A percentile compares a stretch with the other conserved stretches of the same genome.
phyloP scores from a whole-genome alignment of 495 filamentous ascomycete species.

The Hypoxylon fragiforme region DNA sequence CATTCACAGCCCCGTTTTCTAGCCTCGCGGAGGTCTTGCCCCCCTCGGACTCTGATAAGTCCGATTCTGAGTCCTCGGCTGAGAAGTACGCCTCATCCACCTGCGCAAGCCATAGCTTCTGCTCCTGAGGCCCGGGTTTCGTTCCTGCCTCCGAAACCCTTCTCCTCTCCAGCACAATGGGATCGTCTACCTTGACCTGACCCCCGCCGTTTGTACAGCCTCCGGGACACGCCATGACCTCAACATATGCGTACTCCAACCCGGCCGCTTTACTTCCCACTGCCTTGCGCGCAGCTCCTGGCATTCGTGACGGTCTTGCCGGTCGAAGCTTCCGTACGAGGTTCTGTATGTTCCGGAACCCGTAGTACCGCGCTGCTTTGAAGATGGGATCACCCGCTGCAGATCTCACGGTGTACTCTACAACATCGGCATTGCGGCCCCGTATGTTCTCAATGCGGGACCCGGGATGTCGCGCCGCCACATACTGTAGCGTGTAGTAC shows the following conservation, averaged over 20 bases:
- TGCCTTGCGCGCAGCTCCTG: slow-evolving; percentile 62
- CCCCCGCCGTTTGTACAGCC: slow-evolving; percentile 97
- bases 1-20: slow-evolving; percentile 22
- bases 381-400: slow-evolving; percentile 62
- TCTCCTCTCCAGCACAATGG: slow-evolving; percentile 52
- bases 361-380: slow-evolving; percentile 88
- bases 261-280: slow-evolving; percentile 44
- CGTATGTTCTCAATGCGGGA: slow-evolving; percentile 67
- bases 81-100: slow-evolving; percentile 97
- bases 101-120: slow-evolving; percentile 80
- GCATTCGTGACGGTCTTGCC: slow-evolving; percentile 70
- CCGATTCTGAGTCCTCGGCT: slow-evolving; percentile 61
- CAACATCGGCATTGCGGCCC: slow-evolving; percentile 87
- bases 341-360: slow-evolving; percentile 97
- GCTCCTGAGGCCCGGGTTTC: slow-evolving; percentile 68
- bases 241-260: slow-evolving; percentile 82
- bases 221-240: slow-evolving; percentile 98
- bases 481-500: slow-evolving; percentile 73
- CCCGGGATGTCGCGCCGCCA: slow-evolving; percentile 68
- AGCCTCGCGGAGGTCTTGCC: slow-evolving; percentile 18
- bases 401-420: slow-evolving; percentile 72
- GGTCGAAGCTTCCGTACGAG: slow-evolving; percentile 89
- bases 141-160: slow-evolving; percentile 42
- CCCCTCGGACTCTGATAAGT: slow-evolving; percentile 21
- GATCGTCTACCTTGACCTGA: slow-evolving; percentile 87